Base-by-base conservation (phyloP, 176 grass and related monocot genomes). In the Chloris gayana region DNA sequence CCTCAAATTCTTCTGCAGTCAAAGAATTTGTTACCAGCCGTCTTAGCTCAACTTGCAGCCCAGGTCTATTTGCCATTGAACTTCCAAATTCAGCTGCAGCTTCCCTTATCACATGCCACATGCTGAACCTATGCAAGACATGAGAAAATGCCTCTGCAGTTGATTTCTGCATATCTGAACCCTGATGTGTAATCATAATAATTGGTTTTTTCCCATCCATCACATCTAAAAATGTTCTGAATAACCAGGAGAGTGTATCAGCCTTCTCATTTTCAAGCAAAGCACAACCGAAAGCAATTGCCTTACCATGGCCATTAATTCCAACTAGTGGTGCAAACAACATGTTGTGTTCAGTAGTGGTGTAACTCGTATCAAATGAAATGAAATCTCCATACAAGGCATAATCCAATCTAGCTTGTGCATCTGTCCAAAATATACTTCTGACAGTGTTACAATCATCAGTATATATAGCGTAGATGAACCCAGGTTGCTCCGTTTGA, bases 171-270 rank as follows among this genome's bases (percentile, higher is more conserved):
- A 85, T 60, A 14, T 63, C 47, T 9, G 17, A 12, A 59, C 70
- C 73, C 50, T 85, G 64, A 70, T 60, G 71, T 29, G 73, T 76
- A 41, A 78, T 17, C 3, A 85, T 19, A 6, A 35, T 29, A 25
- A 9, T 46, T 24, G 73, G 82, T 38, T 84, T 66, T n/a, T 77
- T 69, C 2, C 46, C 32, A 57, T 68, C 35, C 83, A 85, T 85
- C 19, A 67, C 44, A 21, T 78, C 9, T 4, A 85, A 50, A 15
- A 54, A 78, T 15, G 73, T 78, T 4, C 64, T 54, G 50, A 79
- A 79, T 19, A 72, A 25, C 83, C 83, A 85, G 22, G 27, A 21
- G 42, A 85, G 78, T 25, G 64, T 77, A 1, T 70, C 4, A 1
- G 63, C 7, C 0, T 6, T 46, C 26, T 49, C 73, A 61, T 60